phyloP scores from a whole-genome alignment of 2,329 filamentous ascomycete species.

The Microdochium trichocladiopsis region DNA sequence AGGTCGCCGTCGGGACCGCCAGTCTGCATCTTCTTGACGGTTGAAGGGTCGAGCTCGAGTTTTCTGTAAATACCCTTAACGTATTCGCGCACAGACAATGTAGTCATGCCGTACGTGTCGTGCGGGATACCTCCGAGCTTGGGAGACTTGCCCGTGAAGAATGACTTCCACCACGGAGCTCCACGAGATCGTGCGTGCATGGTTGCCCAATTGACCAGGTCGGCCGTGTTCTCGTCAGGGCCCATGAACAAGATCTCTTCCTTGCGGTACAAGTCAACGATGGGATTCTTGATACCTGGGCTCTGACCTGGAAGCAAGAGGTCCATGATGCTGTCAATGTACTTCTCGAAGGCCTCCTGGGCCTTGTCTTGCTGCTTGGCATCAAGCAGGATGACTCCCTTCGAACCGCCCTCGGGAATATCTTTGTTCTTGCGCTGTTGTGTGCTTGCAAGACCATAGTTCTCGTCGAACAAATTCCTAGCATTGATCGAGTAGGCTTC shows the following conservation, averaged over 20 bases:
- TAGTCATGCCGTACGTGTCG: conserved; percentile 96
- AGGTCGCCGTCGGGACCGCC: conserved; percentile 95
- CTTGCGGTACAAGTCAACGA: conserved; percentile 91
- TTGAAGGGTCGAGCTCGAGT: conserved; percentile 77
- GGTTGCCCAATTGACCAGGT: conserved; percentile 97
- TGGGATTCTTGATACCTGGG: conserved; percentile 97
- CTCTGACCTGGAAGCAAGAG: conserved; percentile 83
- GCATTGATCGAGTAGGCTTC: conserved; percentile 96
- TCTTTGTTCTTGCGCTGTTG: conserved; percentile 99
- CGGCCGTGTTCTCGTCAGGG: conserved; percentile 96
- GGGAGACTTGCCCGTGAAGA: conserved; percentile 98
- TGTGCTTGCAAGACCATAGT: conserved; percentile 96
- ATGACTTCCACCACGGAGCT: conserved; percentile 99
- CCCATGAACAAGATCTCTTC: conserved; percentile 98
- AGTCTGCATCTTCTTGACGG: conserved; percentile 91
- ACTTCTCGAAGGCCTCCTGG: conserved; percentile 93
- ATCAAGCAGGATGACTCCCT: conserved; percentile 94
- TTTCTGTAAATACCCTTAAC: conserved; percentile 97
- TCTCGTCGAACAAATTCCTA: conserved; percentile 94
- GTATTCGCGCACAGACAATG: conserved; percentile 90
- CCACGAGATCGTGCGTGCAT: conserved; percentile 82
- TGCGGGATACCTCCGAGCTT: conserved; percentile 95
- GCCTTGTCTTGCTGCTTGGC: conserved; percentile 91
- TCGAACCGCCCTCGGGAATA: conserved; percentile 95
- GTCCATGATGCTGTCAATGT: conserved; percentile 97